A percentile compares a stretch with the other conserved stretches of the same genome.
Evolutionary conservation across 2,329 filamentous ascomycete genomes (phyloP).

Genomic region (Penicillium sclerotigenum): DNA sequence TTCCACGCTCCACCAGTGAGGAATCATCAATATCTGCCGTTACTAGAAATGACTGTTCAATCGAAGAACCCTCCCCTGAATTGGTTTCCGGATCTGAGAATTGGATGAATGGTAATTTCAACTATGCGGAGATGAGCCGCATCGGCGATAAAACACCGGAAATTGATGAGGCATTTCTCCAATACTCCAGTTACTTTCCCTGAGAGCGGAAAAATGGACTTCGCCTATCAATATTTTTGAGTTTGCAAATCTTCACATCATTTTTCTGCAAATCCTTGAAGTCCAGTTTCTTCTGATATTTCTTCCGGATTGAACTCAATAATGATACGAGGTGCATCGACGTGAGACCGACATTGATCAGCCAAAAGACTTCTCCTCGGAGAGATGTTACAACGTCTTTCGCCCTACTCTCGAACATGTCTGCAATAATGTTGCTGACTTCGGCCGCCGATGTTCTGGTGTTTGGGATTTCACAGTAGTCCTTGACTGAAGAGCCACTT

Average conservation of each 20-base stretch:
- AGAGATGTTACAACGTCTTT: not conserved
- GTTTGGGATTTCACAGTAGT: not conserved
- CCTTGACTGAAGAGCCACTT: not conserved
- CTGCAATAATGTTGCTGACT: not conserved
- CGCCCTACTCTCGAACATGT: not conserved
- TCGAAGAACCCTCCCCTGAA: not conserved
- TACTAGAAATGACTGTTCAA: not conserved
- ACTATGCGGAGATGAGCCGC: slow-evolving; percentile 23
- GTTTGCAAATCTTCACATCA: not conserved
- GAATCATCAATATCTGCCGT: not conserved
- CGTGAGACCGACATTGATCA: not conserved
- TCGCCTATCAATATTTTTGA: not conserved
- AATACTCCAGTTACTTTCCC: slow-evolving; percentile 12
- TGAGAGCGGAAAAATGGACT: not conserved
- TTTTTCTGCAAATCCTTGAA: not conserved
- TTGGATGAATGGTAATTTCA: slow-evolving; percentile 11
- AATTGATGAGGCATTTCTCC: slow-evolving; percentile 18
- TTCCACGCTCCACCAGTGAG: not conserved
- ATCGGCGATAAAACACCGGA: slow-evolving; percentile 22
- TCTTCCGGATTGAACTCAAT: not conserved
- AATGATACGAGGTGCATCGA: not conserved
- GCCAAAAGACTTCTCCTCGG: not conserved
- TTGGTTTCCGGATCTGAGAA: not conserved
- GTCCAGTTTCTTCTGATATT: not conserved
- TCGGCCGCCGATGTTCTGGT: not conserved